These are phyloP conservation scores for Ogataea philodendri DNA, from an alignment of 805 yeast genomes.

Conservation along the genomic window DNA sequence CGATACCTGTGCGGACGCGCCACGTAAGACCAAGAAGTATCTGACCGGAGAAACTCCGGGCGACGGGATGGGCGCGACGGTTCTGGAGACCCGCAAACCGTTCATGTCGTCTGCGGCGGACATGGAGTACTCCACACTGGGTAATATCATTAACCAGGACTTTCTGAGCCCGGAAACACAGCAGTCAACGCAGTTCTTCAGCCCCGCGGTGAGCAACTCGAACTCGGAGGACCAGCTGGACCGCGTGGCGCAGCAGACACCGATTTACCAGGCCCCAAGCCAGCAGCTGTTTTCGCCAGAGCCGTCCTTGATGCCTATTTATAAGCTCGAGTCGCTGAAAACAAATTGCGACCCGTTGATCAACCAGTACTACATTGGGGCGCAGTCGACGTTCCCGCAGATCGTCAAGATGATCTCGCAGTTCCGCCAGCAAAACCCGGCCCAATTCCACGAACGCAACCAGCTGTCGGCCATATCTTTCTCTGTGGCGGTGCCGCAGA, in stretches of 20 bases:
- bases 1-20: constrained; percentile 81
- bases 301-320: constrained; percentile 1
- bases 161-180: constrained; percentile 24
- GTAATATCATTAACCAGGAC: constrained; percentile 58
- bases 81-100: constrained; percentile 4
- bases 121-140: constrained; percentile 66
- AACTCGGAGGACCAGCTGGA: constrained; percentile 30
- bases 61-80: not conserved
- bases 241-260: constrained; percentile 26
- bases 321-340: constrained; percentile 18
- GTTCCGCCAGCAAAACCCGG: constrained; percentile 41
- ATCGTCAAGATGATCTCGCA: constrained; percentile 46
- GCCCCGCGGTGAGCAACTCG: constrained; percentile 37
- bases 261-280: constrained; percentile 22
- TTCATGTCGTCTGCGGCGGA: constrained; percentile 51
- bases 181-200: constrained; percentile 23
- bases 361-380: constrained; percentile 68
- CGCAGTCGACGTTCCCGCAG: constrained; percentile 57
- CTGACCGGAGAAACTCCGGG: constrained; percentile 51
- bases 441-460: constrained; percentile 35
- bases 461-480: constrained; percentile 44
- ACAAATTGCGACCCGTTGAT: constrained; percentile 56
- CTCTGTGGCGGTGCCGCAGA: constrained; percentile 40
- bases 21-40: constrained; percentile 81
- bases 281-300: constrained; percentile 10